phyloP scores from a whole-genome alignment of 768 basidiomycete genomes.

The Clitopilus passeckerianus region DNA sequence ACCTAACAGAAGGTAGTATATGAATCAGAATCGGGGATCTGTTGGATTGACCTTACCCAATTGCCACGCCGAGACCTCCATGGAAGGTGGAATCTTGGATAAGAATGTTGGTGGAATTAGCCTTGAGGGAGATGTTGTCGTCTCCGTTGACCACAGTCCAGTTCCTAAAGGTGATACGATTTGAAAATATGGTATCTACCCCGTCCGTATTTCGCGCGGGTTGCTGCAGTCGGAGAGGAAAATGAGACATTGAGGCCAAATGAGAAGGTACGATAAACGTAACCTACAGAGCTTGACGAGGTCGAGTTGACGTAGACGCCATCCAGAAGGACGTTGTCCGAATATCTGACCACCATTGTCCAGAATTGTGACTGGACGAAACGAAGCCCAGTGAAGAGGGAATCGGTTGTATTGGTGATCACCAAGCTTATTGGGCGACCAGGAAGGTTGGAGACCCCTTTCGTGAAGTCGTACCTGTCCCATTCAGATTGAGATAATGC shows the following conservation, averaged over 20 bases:
- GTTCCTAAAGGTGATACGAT: constrained; percentile 30
- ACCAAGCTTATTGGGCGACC: constrained; percentile 31
- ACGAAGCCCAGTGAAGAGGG: constrained; percentile 27
- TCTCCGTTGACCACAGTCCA: constrained; percentile 34
- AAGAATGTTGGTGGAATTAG: constrained; percentile 35
- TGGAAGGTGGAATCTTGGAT: constrained; percentile 31
- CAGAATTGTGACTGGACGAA: constrained; percentile 38
- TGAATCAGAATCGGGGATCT: not conserved
- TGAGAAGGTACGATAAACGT: not conserved
- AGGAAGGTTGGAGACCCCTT: constrained; percentile 30
- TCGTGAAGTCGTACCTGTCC: constrained; percentile 28
- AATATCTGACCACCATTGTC: constrained; percentile 30
- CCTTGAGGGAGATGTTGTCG: constrained; percentile 33
- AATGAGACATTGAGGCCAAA: not conserved
- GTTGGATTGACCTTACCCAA: constrained; percentile 17
- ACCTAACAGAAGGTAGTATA: constrained; percentile 1
- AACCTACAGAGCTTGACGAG: constrained; percentile 22
- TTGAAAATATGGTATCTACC: constrained; percentile 29
- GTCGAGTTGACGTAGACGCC: constrained; percentile 36
- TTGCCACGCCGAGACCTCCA: constrained; percentile 33
- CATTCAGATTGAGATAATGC: not conserved
- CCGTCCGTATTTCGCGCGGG: constrained; percentile 33
- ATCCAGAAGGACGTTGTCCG: constrained; percentile 28
- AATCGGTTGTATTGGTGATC: constrained; percentile 29
- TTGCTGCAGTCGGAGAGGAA: constrained; percentile 7